Conservation (phyloP, 805 yeast genomes). For the Candida adriatica region DNA sequence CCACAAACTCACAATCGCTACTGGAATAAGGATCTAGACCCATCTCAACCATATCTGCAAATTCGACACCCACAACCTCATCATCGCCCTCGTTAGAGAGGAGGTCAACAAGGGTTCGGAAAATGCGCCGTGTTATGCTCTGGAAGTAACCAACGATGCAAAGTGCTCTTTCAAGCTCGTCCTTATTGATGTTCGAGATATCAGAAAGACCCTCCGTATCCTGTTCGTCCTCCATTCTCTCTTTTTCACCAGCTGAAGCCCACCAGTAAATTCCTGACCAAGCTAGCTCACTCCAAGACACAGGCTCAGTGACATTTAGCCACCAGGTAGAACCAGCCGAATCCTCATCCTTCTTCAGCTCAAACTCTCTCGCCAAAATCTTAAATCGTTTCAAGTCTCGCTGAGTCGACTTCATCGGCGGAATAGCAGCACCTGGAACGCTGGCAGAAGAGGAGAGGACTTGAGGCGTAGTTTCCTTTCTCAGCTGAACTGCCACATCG, state of each 20-base stretch:
- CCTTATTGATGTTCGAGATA: constrained; percentile 8
- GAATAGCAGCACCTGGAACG: constrained; percentile 5
- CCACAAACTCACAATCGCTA: constrained; percentile 38
- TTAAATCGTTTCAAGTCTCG: constrained; percentile 32
- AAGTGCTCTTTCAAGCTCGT: constrained; percentile 22
- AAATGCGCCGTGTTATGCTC: constrained; percentile 36
- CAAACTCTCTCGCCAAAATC: constrained; percentile 21
- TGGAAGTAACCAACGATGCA: constrained; percentile 46
- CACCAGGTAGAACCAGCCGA: constrained; percentile 30
- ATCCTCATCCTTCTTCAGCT: not conserved
- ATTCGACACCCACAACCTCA: constrained; percentile 27
- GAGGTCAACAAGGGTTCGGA: constrained; percentile 32
- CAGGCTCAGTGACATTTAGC: constrained; percentile 37
- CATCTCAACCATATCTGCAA: constrained; percentile 45
- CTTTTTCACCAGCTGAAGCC: constrained; percentile 76
- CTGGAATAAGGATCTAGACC: constrained; percentile 49
- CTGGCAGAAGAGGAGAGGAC: constrained; percentile 7
- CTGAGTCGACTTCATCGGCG: constrained; percentile 25
- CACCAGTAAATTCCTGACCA: constrained; percentile 79
- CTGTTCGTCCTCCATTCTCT: constrained; percentile 32
- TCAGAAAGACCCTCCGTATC: constrained; percentile 31
- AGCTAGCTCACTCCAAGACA: constrained; percentile 49
- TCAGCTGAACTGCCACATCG: constrained; percentile 34
- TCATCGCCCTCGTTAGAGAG: constrained; percentile 23
- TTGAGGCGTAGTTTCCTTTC: constrained; percentile 6